Conservation (phyloP, 352 stramenopile species). For the Pythium pectinolyticum region DNA sequence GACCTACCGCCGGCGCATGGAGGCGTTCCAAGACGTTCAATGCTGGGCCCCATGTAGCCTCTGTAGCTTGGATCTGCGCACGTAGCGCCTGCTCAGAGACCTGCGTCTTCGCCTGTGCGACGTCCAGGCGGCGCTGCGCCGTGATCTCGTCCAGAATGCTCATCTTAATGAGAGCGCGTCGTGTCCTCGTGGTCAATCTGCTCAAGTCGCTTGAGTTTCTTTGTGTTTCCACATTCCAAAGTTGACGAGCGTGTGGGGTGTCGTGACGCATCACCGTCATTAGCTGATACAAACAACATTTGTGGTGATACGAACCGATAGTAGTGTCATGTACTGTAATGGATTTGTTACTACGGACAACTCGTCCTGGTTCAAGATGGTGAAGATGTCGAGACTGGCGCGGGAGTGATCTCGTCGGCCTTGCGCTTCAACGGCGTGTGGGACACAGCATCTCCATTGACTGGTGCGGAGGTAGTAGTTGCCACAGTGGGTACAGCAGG, state of each 20-base stretch:
- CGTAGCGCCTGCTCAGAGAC: slow-evolving; percentile 53
- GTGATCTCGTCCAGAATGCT: slow-evolving; percentile 84
- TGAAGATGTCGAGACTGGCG: slow-evolving; percentile 1
- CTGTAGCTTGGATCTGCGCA: slow-evolving; percentile 76
- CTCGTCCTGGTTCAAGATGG: slow-evolving; percentile 9
- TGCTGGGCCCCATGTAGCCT: slow-evolving; percentile 75
- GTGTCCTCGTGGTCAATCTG: background rate
- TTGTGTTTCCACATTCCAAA: background rate
- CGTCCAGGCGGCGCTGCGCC: slow-evolving; percentile 64
- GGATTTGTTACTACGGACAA: slow-evolving; percentile 13
- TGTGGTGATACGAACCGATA: background rate
- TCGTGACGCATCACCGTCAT: too few species aligned
- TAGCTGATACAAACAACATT: background rate
- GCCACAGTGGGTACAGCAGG: background rate
- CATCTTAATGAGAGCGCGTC: slow-evolving; percentile 38
- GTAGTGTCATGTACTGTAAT: slow-evolving; percentile 7
- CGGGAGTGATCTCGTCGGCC: slow-evolving; percentile 42
- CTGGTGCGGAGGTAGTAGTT: background rate
- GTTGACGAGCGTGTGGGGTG: background rate
- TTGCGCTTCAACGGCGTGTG: slow-evolving; percentile 54
- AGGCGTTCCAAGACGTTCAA: slow-evolving; percentile 87
- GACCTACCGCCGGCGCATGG: slow-evolving; percentile 70
- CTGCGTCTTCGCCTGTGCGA: slow-evolving; percentile 54
- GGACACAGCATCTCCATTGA: background rate
- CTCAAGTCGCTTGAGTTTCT: too few species aligned